Base-by-base conservation (phyloP, 2,329 filamentous ascomycete species). In the Hymenoscyphus repandus region DNA sequence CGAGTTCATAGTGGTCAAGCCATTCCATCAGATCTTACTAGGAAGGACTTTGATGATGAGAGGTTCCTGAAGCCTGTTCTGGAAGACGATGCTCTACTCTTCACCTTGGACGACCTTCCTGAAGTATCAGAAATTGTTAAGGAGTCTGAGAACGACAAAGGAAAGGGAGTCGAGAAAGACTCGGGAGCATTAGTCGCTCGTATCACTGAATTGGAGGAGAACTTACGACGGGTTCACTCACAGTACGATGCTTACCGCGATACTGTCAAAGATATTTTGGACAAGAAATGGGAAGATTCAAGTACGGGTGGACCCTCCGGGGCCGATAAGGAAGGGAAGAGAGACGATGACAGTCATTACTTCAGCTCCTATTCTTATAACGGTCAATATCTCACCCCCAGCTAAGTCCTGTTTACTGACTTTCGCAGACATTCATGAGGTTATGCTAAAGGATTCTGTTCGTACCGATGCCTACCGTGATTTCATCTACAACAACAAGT, bases 381-480 rank as follows among this genome's bases (percentile, higher is more conserved):
- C 80, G 82, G 15, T 85, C 80, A 58, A 59, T 56, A 7, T 47
- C 37, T 36, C 54, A 48, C 49, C 36, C 12, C 17, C 4, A 31
- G 15, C 33, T 7, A 22, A 9, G 15, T 31, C n/a, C 9, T 17
- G 6, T 31, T 36, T 38, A 40, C 49, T 58, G 50, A 59, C 43
- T 41, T 27, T 6, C 13, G n/a, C 39, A 87, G 88, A 90, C 51
- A 96, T 97, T 50, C 91, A 97, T 68, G 90, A 96, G 66, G 90
- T 87, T 6, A 97, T 97, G 91, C 78, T 97, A 55, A 95, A 96
- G 68, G 91, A 97, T 64, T 76, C 80, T 0, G 78, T 96, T 37
- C 86, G 91, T 46, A 97, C 91, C 10, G 88, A 96, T 62, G 86
- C 89, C 2, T 97, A 97, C 70, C 83, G 91, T 41, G 90, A 97